phyloP scores from a whole-genome alignment of 345 rosid genomes.

The Corchorus olitorius region DNA sequence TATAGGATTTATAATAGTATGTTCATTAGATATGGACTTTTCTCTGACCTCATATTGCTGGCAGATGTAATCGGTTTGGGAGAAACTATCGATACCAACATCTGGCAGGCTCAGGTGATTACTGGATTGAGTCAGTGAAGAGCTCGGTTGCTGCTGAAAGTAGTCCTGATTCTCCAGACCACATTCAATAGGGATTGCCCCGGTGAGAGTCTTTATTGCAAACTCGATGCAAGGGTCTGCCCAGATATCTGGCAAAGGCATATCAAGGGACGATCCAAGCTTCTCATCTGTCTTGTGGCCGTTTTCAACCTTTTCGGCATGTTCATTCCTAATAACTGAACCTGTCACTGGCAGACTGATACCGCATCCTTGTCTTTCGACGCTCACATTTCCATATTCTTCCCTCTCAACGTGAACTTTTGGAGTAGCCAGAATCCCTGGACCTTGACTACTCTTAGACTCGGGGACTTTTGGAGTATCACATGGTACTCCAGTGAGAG shows the following conservation, averaged over 20 bases:
- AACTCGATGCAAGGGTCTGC: conserved; percentile 94
- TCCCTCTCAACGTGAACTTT: conserved; percentile 28
- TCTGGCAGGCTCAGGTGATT: conserved; percentile 35
- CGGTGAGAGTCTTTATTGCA: conserved; percentile 87
- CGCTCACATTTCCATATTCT: conserved; percentile 16
- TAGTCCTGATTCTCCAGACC: conserved; percentile 38
- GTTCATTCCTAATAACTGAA: conserved; percentile 23
- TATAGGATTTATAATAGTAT: conserved; percentile 24
- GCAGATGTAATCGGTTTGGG: conserved; percentile 39
- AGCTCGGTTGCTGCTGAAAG: conserved; percentile 37
- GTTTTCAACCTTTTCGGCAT: conserved; percentile 23
- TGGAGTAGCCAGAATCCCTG: conserved; percentile 18
- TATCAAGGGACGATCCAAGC: conserved; percentile 30
- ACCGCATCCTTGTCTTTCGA: conserved; percentile 28
- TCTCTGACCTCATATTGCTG: conserved; percentile 40
- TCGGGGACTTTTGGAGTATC: conserved; percentile 41
- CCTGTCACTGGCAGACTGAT: conserved; percentile 13
- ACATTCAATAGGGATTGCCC: conserved; percentile 66
- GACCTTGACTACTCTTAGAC: conserved; percentile 31
- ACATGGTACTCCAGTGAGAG: conserved; percentile 70
- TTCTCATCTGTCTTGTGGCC: conserved; percentile 26
- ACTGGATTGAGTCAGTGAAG: conserved; percentile 39
- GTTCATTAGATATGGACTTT: conserved; percentile 27
- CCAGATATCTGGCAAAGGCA: conserved; percentile 55
- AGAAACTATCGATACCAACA: conserved; percentile 34